Evolutionary conservation across 169 alveolate genomes (phyloP).

Genomic region (Plasmodium adleri): DNA sequence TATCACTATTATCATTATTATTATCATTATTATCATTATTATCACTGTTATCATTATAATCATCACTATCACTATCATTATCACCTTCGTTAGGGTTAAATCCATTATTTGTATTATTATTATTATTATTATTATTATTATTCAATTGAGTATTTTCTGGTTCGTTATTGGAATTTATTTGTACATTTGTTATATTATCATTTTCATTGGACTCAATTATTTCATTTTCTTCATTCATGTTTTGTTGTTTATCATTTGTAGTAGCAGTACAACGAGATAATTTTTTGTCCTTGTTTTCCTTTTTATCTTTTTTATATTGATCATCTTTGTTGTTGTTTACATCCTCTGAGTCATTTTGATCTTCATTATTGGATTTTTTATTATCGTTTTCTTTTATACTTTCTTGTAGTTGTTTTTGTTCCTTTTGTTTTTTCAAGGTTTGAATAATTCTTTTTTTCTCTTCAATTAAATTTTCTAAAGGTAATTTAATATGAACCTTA

Average conservation of each 20-base stretch:
- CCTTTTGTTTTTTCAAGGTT: conserved; percentile 23
- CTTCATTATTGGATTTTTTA: neutral
- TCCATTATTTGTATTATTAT: neutral
- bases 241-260: neutral
- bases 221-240: neutral
- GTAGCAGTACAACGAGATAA: no score
- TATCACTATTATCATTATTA: neutral
- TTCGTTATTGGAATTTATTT: neutral
- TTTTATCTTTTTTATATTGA: neutral
- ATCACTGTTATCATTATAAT: no score
- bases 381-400: conserved; percentile 1
- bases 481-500: conserved; percentile 65
- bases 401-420: conserved; percentile 29
- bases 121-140: neutral
- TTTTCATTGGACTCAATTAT: neutral
- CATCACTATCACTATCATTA: no score
- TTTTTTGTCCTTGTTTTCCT: neutral
- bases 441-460: conserved; percentile 69
- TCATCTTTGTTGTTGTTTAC: neutral
- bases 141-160: neutral
- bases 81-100: neutral
- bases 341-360: conserved; percentile 1
- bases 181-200: neutral
- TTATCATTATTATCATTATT: no score
- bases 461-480: conserved; percentile 53